Conservation (phyloP, 352 stramenopile genomes). For the Globisporangium barbulae region DNA sequence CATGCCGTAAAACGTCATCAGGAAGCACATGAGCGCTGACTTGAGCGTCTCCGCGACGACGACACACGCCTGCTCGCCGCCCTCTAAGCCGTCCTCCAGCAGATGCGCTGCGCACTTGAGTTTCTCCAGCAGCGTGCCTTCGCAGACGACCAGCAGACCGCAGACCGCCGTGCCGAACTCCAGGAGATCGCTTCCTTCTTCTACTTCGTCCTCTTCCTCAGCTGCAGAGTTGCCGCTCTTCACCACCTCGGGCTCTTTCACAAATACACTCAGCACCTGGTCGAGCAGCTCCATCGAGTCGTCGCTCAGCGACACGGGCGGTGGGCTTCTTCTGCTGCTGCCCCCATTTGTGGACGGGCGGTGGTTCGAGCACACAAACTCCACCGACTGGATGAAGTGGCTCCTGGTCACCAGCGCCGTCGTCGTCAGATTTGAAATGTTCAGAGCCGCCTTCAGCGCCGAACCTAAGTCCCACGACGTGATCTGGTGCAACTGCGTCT, state of each 20-base stretch:
- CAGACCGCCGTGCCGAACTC: conserved; percentile 56
- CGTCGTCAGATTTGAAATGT: conserved; percentile 14
- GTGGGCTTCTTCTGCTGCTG: conserved; percentile 3
- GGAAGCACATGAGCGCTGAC: conserved; percentile 63
- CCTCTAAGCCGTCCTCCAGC: conserved; percentile 26
- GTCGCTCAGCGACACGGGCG: conserved; percentile 43
- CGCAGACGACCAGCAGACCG: conserved; percentile 62
- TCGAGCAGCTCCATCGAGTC: conserved; percentile 63
- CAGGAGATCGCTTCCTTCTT: conserved; percentile 45
- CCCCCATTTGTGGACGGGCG: conserved; percentile 5
- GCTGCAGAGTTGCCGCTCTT: conserved; percentile 10
- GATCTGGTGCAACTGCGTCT: conserved; percentile 60
- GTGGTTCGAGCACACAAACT: conserved; percentile 37
- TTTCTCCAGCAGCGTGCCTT: conserved; percentile 59
- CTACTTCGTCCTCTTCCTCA: conserved; percentile 38
- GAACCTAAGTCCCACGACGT: conserved; percentile 34
- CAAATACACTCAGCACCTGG: conserved; percentile 61
- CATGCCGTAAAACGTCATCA: conserved; percentile 85
- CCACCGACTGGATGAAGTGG: conserved; percentile 48
- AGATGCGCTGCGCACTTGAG: conserved; percentile 43
- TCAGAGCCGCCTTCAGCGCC: conserved; percentile 31
- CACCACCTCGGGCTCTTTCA: conserved; percentile 38
- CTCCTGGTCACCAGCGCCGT: conserved; percentile 38
- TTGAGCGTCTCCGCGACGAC: conserved; percentile 60
- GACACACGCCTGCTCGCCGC: conserved; percentile 28